phyloP scores from a whole-genome alignment of 1,139 yeast species.

The Yamadazyma friedrichii region DNA sequence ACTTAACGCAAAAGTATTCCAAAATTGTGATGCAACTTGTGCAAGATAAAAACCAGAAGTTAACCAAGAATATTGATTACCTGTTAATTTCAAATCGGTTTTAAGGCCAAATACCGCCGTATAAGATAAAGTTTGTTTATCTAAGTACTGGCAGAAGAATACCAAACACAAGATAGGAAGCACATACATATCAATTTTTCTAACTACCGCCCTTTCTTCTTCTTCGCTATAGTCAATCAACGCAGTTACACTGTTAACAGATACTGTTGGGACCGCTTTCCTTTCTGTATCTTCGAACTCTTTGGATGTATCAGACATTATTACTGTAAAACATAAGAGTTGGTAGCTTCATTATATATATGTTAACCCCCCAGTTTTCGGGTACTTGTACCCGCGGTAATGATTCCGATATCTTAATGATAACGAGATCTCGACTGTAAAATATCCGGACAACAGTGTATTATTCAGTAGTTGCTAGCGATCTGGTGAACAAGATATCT shows the following conservation, averaged over 20 bases:
- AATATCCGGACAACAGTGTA: too few relatives aligned
- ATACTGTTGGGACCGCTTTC: background rate
- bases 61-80: constrained; percentile 51
- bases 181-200: constrained; percentile 55
- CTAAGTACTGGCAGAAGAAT: constrained; percentile 13
- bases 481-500: too few relatives aligned
- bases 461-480: too few relatives aligned
- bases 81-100: constrained; percentile 44
- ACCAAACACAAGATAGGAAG: constrained; percentile 51
- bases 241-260: constrained; percentile 6
- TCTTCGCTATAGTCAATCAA: constrained; percentile 10
- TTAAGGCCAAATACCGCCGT: constrained; percentile 61
- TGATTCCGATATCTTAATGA: too few relatives aligned
- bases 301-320: too few relatives aligned
- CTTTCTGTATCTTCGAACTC: constrained; percentile 2
- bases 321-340: too few relatives aligned
- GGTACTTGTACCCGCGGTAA: constrained; percentile 10
- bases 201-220: constrained; percentile 14
- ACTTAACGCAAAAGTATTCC: constrained; percentile 40
- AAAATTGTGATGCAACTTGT: constrained; percentile 44
- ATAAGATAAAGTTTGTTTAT: constrained; percentile 16
- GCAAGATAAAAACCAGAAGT: constrained; percentile 56
- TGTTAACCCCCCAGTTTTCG: too few relatives aligned
- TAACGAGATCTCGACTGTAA: too few relatives aligned
- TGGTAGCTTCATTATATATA: too few relatives aligned